A percentile compares a stretch with the other conserved stretches of the same genome.
These are phyloP conservation scores for Trypanosoma rangeli DNA, from an alignment of 208 protist genomes.

Conservation along the genomic window DNA sequence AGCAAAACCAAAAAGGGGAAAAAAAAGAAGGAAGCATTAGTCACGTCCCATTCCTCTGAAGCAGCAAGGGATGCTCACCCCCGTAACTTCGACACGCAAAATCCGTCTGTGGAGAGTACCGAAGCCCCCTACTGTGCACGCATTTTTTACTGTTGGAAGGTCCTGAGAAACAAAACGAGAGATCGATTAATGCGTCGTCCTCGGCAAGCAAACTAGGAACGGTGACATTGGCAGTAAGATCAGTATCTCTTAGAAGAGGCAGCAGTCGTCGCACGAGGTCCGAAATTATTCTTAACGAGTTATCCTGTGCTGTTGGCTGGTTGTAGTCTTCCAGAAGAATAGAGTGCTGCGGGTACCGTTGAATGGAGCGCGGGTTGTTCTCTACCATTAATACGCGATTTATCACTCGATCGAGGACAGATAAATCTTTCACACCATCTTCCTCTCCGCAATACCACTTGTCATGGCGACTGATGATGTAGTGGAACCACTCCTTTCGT, in stretches of 20 bases:
- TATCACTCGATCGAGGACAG: conserved; percentile 46
- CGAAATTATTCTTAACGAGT: conserved; percentile 44
- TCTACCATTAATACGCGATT: conserved; percentile 70
- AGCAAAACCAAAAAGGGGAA: background rate
- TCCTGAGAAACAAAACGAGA: conserved; percentile 1
- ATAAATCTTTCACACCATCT: conserved; percentile 66
- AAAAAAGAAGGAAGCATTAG: conserved; percentile 8
- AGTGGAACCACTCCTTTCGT: conserved; percentile 67
- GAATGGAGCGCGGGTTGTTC: conserved; percentile 76
- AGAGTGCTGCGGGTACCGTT: conserved; percentile 43
- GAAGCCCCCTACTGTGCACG: conserved; percentile 18
- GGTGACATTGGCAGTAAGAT: background rate
- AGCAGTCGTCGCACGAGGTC: conserved; percentile 51
- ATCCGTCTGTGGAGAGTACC: conserved; percentile 20
- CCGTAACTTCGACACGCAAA: conserved; percentile 24
- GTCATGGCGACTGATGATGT: conserved; percentile 75
- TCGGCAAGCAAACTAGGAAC: conserved; percentile 18
- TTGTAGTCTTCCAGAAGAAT: conserved; percentile 83
- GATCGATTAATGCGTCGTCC: conserved; percentile 8
- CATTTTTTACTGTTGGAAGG: background rate
- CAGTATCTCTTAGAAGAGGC: conserved; percentile 11
- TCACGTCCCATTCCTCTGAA: background rate
- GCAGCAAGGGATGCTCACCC: conserved; percentile 17
- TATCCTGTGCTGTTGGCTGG: conserved; percentile 40
- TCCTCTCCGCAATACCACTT: conserved; percentile 54